Conservation (phyloP, 768 basidiomycete species). For the Glaciozyma martinii region DNA sequence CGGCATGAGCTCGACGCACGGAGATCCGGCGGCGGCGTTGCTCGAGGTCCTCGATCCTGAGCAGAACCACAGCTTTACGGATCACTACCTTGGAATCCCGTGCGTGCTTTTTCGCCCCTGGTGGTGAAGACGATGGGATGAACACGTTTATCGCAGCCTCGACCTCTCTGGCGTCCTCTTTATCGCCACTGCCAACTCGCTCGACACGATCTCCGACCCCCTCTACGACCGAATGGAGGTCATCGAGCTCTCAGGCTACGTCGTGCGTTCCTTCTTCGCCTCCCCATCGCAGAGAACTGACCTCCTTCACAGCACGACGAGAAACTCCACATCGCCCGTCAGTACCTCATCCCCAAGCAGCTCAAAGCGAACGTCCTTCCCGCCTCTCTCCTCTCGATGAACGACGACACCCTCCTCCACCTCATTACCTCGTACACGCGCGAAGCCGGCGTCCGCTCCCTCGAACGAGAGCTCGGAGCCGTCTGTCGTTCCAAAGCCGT, state of each 20-base stretch:
- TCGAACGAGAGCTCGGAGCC: slow-evolving; percentile 76
- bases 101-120: neutral
- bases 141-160: slow-evolving; percentile 9
- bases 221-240: slow-evolving; percentile 83
- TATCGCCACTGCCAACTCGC: slow-evolving; percentile 82
- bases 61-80: slow-evolving; percentile 45
- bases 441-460: slow-evolving; percentile 84
- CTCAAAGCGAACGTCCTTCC: slow-evolving; percentile 65
- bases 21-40: slow-evolving; percentile 81
- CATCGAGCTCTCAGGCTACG: slow-evolving; percentile 59
- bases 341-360: slow-evolving; percentile 84
- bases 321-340: slow-evolving; percentile 78
- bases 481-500: slow-evolving; percentile 90
- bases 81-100: slow-evolving; percentile 85
- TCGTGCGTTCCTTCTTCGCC: slow-evolving; percentile 42
- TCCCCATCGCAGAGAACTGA: slow-evolving; percentile 50
- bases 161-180: slow-evolving; percentile 52
- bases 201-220: slow-evolving; percentile 80
- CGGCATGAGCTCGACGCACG: slow-evolving; percentile 53
- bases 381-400: slow-evolving; percentile 54
- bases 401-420: slow-evolving; percentile 55
- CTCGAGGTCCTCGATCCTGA: slow-evolving; percentile 54
- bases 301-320: slow-evolving; percentile 50
- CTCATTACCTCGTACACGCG: slow-evolving; percentile 64
- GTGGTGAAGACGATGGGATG: neutral